These are phyloP conservation scores for Bifiguratus adelaidae DNA, from an alignment of 192 early-diverging fungal species.

Conservation along the genomic window DNA sequence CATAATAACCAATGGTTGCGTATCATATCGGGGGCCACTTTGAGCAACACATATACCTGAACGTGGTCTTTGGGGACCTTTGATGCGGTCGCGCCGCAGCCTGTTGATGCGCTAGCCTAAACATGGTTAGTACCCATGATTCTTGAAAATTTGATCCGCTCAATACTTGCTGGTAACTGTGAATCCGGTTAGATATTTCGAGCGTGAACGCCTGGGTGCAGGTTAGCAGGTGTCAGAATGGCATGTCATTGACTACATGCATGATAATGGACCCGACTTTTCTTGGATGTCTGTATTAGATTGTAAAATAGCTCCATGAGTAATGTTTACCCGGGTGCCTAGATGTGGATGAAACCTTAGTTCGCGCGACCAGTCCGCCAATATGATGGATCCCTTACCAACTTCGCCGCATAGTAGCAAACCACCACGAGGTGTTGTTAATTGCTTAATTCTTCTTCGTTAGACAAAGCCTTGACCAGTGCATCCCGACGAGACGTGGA, in stretches of 20 bases:
- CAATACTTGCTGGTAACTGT: not conserved
- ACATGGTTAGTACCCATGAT: not conserved
- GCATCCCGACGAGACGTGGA: not conserved
- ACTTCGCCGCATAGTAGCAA: slow-evolving; percentile 1
- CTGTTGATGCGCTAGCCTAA: not conserved
- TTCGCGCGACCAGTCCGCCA: not conserved
- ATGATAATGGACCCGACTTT: not conserved
- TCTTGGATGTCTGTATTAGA: not conserved
- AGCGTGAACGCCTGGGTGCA: not conserved
- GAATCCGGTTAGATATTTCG: not conserved
- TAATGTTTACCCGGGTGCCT: not conserved
- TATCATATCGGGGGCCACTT: not conserved
- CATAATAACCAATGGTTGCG: not conserved
- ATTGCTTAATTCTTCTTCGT: not conserved
- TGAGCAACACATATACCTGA: not conserved
- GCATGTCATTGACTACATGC: not conserved
- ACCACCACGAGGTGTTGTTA: not conserved
- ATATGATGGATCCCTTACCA: not conserved
- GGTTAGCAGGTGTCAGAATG: not conserved
- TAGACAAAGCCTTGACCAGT: not conserved
- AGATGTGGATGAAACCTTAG: not conserved
- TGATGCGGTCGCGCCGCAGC: not conserved
- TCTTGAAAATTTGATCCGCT: not conserved
- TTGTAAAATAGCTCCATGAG: not conserved
- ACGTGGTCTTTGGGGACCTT: not conserved